These are phyloP conservation scores for Pestalotiopsis sp. DNA, from an alignment of 2,329 filamentous ascomycete species.

Conservation along the genomic window DNA sequence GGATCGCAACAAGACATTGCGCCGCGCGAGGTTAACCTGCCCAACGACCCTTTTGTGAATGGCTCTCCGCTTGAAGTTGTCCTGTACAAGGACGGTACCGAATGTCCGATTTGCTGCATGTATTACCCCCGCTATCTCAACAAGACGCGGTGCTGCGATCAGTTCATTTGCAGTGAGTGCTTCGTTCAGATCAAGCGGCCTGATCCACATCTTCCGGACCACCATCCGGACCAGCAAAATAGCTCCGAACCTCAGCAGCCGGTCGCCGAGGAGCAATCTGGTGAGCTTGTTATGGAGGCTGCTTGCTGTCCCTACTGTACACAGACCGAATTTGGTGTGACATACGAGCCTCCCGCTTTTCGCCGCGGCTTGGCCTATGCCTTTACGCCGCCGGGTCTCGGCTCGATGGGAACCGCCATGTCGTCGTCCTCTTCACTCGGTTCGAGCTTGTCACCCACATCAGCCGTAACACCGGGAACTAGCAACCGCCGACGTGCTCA, in stretches of 20 bases:
- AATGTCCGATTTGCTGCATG: constrained; percentile 96
- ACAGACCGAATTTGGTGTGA: constrained; percentile 94
- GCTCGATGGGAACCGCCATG: constrained; percentile 70
- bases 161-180: constrained; percentile 96
- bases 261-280: constrained; percentile 53
- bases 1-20: constrained; percentile 71
- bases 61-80: constrained; percentile 93
- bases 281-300: constrained; percentile 84
- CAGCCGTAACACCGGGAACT: constrained; percentile 31
- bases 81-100: constrained; percentile 85
- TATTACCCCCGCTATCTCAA: constrained; percentile 96
- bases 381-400: constrained; percentile 46
- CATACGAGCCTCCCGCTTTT: constrained; percentile 87
- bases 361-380: constrained; percentile 78
- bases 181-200: constrained; percentile 95
- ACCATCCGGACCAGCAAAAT: constrained; percentile 50
- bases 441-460: constrained; percentile 52
- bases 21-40: constrained; percentile 78
- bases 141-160: constrained; percentile 91
- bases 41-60: constrained; percentile 85
- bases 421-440: constrained; percentile 83
- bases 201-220: constrained; percentile 77
- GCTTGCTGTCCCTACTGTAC: constrained; percentile 94
- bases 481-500: constrained; percentile 51
- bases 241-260: constrained; percentile 25